Conservation (phyloP, 2,329 filamentous ascomycete genomes). For the Lasiodiplodia gonubiensis region DNA sequence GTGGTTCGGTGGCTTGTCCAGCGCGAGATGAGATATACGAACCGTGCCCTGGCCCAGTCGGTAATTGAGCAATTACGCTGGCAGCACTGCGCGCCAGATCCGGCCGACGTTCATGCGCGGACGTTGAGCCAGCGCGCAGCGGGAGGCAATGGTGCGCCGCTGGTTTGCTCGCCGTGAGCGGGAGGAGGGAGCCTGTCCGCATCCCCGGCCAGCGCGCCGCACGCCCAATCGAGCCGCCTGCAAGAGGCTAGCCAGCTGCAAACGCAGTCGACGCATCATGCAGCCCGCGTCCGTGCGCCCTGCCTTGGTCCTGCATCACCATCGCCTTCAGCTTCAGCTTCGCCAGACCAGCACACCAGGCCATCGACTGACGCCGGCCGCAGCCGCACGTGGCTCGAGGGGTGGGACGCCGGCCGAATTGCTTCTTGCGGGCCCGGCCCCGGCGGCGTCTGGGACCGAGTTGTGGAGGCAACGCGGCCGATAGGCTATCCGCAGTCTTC, state of each 20-base stretch:
- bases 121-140: slow-evolving; percentile 18
- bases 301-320: background rate
- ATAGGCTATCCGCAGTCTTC: slow-evolving; percentile 9
- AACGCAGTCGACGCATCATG: slow-evolving; percentile 14
- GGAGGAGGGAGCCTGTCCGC: background rate
- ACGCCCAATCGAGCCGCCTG: background rate
- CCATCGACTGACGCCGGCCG: background rate
- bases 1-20: slow-evolving; percentile 25
- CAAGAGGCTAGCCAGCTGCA: background rate
- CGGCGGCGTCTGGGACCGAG: slow-evolving; percentile 9
- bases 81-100: slow-evolving; percentile 6
- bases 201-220: background rate
- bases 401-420: background rate
- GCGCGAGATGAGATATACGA: slow-evolving; percentile 23
- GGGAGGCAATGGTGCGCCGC: background rate
- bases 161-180: background rate
- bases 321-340: background rate
- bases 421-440: slow-evolving; percentile 4
- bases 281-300: slow-evolving; percentile 9
- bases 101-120: slow-evolving; percentile 13
- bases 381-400: slow-evolving; percentile 14
- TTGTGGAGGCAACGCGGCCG: slow-evolving; percentile 9
- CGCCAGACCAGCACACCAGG: background rate
- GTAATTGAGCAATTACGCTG: slow-evolving; percentile 26
- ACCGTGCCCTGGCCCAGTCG: slow-evolving; percentile 24